These are phyloP conservation scores for Sarocladium oryzae DNA, from an alignment of 2,329 filamentous ascomycete genomes.

Conservation along the genomic window DNA sequence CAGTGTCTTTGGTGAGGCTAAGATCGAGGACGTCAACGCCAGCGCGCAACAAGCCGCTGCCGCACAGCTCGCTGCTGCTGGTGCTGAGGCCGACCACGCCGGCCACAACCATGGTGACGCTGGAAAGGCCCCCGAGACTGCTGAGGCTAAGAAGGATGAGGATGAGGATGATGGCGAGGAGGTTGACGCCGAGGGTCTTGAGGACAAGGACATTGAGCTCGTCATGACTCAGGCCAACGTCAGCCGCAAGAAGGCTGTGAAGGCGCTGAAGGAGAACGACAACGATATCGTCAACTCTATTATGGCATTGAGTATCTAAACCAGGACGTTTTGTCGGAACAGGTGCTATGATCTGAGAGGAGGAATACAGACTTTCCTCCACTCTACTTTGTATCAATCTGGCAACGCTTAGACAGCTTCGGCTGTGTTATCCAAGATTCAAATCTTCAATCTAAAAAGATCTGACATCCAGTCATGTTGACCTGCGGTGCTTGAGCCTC, in stretches of 20 bases:
- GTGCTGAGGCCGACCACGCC: constrained; percentile 59
- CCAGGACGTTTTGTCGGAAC: not conserved
- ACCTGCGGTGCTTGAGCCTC: no score
- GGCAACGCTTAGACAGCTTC: not conserved
- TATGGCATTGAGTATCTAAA: constrained; percentile 88
- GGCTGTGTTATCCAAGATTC: not conserved
- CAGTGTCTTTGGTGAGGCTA: constrained; percentile 99
- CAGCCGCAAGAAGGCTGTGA: constrained; percentile 96
- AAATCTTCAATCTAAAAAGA: constrained; percentile 1
- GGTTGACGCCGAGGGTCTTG: constrained; percentile 87
- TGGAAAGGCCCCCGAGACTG: constrained; percentile 54
- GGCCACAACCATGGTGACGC: constrained; percentile 67
- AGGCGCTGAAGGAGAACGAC: constrained; percentile 97
- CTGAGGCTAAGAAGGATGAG: constrained; percentile 67
- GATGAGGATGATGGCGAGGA: constrained; percentile 94
- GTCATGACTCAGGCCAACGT: constrained; percentile 98
- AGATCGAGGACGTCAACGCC: constrained; percentile 99
- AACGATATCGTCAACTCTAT: constrained; percentile 99
- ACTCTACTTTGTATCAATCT: constrained; percentile 4
- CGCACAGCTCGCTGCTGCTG: constrained; percentile 79
- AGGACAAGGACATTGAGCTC: constrained; percentile 98
- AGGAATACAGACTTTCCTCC: not conserved
- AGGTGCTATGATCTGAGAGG: not conserved
- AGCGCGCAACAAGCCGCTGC: constrained; percentile 93
- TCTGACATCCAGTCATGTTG: not conserved